These are phyloP conservation scores for Eucalyptus cloeziana DNA, from an alignment of 345 rosid genomes.

Conservation along the genomic window DNA sequence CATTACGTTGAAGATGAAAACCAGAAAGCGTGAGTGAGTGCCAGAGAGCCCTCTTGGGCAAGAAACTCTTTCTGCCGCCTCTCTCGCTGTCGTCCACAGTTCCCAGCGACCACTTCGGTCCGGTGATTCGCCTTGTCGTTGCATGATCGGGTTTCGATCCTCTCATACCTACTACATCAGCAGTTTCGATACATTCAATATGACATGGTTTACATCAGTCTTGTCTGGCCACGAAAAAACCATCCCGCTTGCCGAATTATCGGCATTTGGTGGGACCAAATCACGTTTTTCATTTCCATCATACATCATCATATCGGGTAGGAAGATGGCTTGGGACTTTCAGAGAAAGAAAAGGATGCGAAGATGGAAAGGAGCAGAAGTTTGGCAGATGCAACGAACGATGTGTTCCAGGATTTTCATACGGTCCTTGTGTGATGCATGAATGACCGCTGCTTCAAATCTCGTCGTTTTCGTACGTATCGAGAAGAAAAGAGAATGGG, in stretches of 20 bases:
- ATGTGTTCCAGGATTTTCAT: neutral
- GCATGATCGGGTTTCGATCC: neutral
- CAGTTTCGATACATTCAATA: neutral
- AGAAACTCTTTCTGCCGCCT: neutral
- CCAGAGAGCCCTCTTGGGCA: neutral
- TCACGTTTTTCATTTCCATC: neutral
- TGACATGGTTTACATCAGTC: neutral
- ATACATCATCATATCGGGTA: neutral
- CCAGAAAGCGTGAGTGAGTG: neutral
- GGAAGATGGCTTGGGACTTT: neutral
- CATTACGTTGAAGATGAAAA: neutral
- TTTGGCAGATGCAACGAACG: neutral
- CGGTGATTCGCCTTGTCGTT: neutral
- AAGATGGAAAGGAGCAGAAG: neutral
- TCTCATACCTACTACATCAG: neutral
- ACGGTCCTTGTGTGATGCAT: neutral
- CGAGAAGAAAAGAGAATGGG: neutral
- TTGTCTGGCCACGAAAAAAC: neutral
- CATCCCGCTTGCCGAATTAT: neutral
- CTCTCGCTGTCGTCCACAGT: neutral
- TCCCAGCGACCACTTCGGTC: neutral
- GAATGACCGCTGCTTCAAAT: neutral
- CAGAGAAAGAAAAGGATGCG: neutral
- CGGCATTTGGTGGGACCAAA: neutral
- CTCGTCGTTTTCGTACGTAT: neutral